A percentile compares a stretch with the other conserved stretches of the same genome.
These are phyloP conservation scores for Lycium barbarum DNA, from an alignment of 257 asterid genomes.

Conservation along the genomic window DNA sequence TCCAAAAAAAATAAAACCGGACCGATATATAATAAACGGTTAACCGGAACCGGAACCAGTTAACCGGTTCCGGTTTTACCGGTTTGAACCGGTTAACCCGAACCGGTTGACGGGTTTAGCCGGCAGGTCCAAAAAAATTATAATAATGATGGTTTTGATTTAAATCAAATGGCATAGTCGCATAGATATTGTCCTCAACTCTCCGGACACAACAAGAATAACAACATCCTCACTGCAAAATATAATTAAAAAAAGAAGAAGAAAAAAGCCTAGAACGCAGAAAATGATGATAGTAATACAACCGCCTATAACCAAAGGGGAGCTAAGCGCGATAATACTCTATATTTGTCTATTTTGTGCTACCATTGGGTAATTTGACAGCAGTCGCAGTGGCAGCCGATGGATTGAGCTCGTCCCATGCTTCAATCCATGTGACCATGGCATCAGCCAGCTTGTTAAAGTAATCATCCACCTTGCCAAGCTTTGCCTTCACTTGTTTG, in stretches of 20 bases:
- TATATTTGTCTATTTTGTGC: conserved; percentile 31
- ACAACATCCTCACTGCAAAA: conserved; percentile 7
- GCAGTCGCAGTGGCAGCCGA: not conserved
- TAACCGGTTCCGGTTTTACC: too few species aligned
- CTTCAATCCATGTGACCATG: conserved; percentile 67
- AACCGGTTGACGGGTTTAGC: not conserved
- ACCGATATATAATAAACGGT: too few species aligned
- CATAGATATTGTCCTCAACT: conserved; percentile 22
- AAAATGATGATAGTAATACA: not conserved
- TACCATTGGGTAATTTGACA: conserved; percentile 29
- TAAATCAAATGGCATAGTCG: not conserved
- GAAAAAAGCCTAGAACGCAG: not conserved
- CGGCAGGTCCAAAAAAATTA: not conserved
- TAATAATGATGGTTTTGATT: not conserved
- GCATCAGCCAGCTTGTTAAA: conserved; percentile 67
- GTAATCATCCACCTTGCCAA: conserved; percentile 62
- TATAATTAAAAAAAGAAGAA: not conserved
- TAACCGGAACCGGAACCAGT: too few species aligned
- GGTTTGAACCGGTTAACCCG: too few species aligned
- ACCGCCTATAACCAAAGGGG: not conserved
- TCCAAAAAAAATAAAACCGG: too few species aligned
- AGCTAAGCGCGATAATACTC: not conserved
- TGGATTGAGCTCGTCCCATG: conserved; percentile 68
- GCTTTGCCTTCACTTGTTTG: conserved; percentile 63
- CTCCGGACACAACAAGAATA: conserved; percentile 6